Percentiles rank a stretch among this genome's conserved stretches.
Conservation (phyloP, 2,329 filamentous ascomycete species). For the Huntiella savannae region DNA sequence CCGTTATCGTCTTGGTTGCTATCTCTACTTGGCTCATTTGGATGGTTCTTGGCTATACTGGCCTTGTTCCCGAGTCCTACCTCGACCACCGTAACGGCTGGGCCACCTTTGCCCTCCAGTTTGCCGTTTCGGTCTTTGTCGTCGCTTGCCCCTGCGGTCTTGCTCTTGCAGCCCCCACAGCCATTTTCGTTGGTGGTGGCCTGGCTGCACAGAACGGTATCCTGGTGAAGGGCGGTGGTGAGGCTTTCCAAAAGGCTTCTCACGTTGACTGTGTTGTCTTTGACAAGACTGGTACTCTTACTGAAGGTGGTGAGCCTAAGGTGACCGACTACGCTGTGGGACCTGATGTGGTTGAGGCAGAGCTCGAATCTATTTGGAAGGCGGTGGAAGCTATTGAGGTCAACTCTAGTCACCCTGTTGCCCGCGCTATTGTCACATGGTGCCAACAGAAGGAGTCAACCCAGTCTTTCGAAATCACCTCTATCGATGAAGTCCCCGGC, state of each 20-base stretch:
- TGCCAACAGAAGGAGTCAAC: slow-evolving; percentile 25
- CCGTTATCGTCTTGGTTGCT: slow-evolving; percentile 49
- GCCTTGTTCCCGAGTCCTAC: slow-evolving; percentile 36
- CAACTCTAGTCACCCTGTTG: slow-evolving; percentile 57
- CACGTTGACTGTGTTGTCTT: slow-evolving; percentile 63
- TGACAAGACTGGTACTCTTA: slow-evolving; percentile 76
- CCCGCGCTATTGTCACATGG: slow-evolving; percentile 47
- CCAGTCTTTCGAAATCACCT: slow-evolving; percentile 17
- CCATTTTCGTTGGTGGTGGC: slow-evolving; percentile 66
- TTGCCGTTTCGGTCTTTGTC: slow-evolving; percentile 73
- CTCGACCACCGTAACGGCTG: slow-evolving; percentile 42
- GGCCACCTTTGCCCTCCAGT: slow-evolving; percentile 57
- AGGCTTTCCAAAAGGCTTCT: slow-evolving; percentile 72
- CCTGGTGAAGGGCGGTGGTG: slow-evolving; percentile 65
- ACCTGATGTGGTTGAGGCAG: slow-evolving; percentile 12
- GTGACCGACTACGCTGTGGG: slow-evolving; percentile 38
- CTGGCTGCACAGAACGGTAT: slow-evolving; percentile 65
- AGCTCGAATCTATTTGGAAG: slow-evolving; percentile 24
- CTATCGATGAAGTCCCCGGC: slow-evolving; percentile 49
- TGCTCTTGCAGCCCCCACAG: slow-evolving; percentile 68
- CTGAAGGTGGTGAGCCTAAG: slow-evolving; percentile 49
- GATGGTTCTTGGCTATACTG: slow-evolving; percentile 43
- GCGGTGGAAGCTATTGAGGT: slow-evolving; percentile 45
- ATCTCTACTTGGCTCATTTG: slow-evolving; percentile 54
- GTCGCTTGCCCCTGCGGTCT: slow-evolving; percentile 74